phyloP scores from a whole-genome alignment of 352 stramenopile species.

The Globisporangium apiculatum region DNA sequence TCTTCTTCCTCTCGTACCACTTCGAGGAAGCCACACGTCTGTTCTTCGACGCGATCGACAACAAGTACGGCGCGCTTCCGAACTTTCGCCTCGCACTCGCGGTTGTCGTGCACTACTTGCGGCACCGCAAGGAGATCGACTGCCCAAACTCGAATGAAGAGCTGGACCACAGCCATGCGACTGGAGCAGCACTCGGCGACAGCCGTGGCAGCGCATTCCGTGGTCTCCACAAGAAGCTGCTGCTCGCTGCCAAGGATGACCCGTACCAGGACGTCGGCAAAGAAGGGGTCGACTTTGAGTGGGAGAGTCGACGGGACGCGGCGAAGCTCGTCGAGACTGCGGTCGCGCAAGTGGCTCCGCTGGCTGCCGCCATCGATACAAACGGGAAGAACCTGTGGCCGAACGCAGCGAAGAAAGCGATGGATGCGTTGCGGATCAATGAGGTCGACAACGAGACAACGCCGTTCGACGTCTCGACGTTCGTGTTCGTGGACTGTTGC shows the following conservation, averaged over 20 bases:
- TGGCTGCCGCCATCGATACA: background rate
- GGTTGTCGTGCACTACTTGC: conserved; percentile 76
- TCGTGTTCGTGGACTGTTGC: conserved; percentile 65
- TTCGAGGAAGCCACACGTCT: conserved; percentile 61
- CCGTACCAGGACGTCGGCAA: conserved; percentile 49
- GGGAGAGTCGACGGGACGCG: conserved; percentile 23
- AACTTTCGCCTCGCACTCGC: conserved; percentile 71
- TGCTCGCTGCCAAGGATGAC: conserved; percentile 42
- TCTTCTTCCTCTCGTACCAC: conserved; percentile 76
- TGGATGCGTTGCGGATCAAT: conserved; percentile 60
- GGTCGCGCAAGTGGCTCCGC: background rate
- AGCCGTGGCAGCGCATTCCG: background rate
- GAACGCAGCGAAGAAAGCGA: conserved; percentile 15
- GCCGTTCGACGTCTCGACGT: conserved; percentile 64
- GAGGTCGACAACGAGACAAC: conserved; percentile 48
- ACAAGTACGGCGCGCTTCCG: conserved; percentile 52
- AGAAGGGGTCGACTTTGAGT: conserved; percentile 44
- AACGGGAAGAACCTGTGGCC: background rate
- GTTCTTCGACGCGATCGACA: conserved; percentile 70
- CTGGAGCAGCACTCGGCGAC: background rate
- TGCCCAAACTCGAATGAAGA: conserved; percentile 22
- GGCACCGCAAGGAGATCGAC: conserved; percentile 55
- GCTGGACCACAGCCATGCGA: no score
- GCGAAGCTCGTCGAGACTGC: conserved; percentile 17
- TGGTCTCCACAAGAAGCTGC: conserved; percentile 13